These are phyloP conservation scores for Pirum gemmata DNA, from an alignment of 78 protist genomes.

Conservation along the genomic window DNA sequence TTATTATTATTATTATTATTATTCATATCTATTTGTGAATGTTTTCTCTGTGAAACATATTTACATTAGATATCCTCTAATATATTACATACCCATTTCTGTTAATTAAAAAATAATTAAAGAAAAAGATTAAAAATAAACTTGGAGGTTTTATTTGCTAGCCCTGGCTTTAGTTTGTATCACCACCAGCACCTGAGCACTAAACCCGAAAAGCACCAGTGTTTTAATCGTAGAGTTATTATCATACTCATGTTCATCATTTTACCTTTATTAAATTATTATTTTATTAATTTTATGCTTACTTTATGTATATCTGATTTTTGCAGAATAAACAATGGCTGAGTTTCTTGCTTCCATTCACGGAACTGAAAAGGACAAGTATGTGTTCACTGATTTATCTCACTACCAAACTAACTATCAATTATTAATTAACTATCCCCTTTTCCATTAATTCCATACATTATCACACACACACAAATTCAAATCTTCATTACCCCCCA, in stretches of 20 bases:
- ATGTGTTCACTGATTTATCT: background rate
- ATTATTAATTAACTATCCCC: background rate
- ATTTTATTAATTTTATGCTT: no score
- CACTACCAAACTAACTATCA: background rate
- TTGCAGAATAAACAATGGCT: no score
- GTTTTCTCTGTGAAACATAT: background rate
- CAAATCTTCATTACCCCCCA: background rate
- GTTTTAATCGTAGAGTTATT: no score
- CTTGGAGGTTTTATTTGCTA: no score
- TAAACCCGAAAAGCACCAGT: no score
- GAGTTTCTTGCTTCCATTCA: constrained; percentile 58
- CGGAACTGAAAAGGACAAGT: constrained; percentile 77
- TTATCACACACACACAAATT: background rate
- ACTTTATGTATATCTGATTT: no score
- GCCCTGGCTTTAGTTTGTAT: no score
- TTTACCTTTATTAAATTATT: no score
- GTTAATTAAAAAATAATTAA: no score
- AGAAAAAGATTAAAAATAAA: no score
- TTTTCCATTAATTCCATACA: background rate
- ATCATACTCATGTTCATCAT: no score
- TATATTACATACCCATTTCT: background rate
- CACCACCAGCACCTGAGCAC: no score
- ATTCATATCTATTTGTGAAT: background rate
- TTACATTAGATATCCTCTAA: background rate
- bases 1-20: background rate